These are phyloP conservation scores for Trifolium dubium DNA, from an alignment of 306 rosid species.

Conservation along the genomic window DNA sequence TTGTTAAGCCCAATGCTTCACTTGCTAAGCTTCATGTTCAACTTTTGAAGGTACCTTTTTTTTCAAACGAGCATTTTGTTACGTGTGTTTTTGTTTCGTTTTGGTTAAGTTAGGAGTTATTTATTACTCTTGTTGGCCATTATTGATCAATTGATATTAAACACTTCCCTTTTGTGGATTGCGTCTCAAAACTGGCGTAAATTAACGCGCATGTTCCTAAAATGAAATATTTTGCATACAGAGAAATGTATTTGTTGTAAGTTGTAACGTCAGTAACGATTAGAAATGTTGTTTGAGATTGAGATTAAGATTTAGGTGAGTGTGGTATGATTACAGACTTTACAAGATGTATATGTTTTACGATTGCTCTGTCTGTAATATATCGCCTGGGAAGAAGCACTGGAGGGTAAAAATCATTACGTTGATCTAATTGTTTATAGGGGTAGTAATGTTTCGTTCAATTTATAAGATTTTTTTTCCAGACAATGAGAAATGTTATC, in stretches of 20 bases:
- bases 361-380: background rate
- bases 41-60: constrained; percentile 67
- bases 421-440: background rate
- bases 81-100: background rate
- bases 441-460: background rate
- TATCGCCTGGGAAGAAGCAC: background rate
- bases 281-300: background rate
- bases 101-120: background rate
- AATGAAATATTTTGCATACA: background rate
- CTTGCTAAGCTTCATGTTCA: constrained; percentile 76
- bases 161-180: background rate
- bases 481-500: background rate
- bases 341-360: background rate
- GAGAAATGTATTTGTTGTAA: background rate
- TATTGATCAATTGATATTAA: background rate
- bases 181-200: background rate
- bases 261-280: background rate
- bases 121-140: background rate
- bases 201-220: background rate
- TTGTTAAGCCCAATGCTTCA: constrained; percentile 59
- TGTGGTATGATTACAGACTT: background rate
- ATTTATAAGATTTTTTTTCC: background rate
- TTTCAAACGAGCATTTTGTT: background rate
- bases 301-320: background rate
- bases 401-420: background rate